Evolutionary conservation across 176 grass and related monocot species (phyloP).

Genomic region (Hordeum vulgare): MorexV3_pseudomolecules_assembly NC_058518.1:359143765-359144264

Average conservation of each 20-base stretch:
- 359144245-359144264: too few species aligned
- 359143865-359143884: too few species aligned
- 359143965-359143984: not conserved
- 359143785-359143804: not conserved
- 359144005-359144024: not conserved
- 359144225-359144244: not conserved
- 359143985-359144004: not conserved
- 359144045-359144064: not conserved
- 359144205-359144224: constrained; percentile 62
- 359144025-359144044: not conserved
- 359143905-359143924: not conserved
- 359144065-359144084: not conserved
- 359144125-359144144: constrained; percentile 86
- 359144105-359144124: constrained; percentile 92
- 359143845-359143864: not conserved
- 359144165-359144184: constrained; percentile 90
- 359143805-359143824: not conserved
- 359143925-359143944: not conserved
- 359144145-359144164: constrained; percentile 90
- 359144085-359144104: constrained; percentile 66
- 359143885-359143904: not conserved
- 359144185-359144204: constrained; percentile 85
- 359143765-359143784: not conserved
- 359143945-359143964: not conserved
- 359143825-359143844: too few species aligned